A percentile compares a stretch with the other conserved stretches of the same genome.
Conservation (phyloP, 2,329 filamentous ascomycete species). For the Penicillium sp. region DNA sequence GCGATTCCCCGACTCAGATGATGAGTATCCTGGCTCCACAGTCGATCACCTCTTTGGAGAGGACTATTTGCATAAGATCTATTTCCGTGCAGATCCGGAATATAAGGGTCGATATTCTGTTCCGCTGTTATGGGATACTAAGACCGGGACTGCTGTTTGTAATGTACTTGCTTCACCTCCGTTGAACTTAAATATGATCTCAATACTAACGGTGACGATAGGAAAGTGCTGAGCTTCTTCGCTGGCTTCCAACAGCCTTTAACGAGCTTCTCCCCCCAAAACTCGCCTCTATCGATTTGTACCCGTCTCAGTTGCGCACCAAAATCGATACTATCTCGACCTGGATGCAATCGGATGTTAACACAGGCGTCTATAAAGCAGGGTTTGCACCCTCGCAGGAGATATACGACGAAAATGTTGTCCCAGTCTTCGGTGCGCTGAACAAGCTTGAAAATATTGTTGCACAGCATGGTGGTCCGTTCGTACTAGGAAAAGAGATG, state of each 20-base stretch:
- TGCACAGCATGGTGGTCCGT: conserved; percentile 53
- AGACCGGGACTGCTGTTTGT: conserved; percentile 57
- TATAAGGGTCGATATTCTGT: conserved; percentile 65
- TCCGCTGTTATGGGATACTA: conserved; percentile 63
- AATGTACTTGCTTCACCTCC: conserved; percentile 42
- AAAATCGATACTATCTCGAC: conserved; percentile 55
- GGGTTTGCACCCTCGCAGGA: conserved; percentile 60
- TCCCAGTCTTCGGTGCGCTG: conserved; percentile 59
- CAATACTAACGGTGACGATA: not conserved
- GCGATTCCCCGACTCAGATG: conserved; percentile 56
- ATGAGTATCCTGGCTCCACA: conserved; percentile 61
- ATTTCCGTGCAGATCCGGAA: conserved; percentile 60
- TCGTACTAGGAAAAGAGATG: conserved; percentile 55
- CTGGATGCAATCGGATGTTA: conserved; percentile 60
- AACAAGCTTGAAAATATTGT: conserved; percentile 59
- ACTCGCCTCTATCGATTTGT: conserved; percentile 50
- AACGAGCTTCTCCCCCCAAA: conserved; percentile 49
- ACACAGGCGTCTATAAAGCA: conserved; percentile 62
- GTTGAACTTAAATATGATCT: not conserved
- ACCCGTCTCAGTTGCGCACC: conserved; percentile 50
- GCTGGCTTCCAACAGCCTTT: conserved; percentile 60
- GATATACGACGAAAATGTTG: conserved; percentile 56
- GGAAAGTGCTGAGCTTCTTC: conserved; percentile 52
- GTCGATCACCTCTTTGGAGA: conserved; percentile 61
- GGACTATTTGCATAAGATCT: conserved; percentile 62